A percentile compares a stretch with the other conserved stretches of the same genome.
Evolutionary conservation across 306 rosid species (phyloP).

Genomic region (Fragaria vesca): DNA sequence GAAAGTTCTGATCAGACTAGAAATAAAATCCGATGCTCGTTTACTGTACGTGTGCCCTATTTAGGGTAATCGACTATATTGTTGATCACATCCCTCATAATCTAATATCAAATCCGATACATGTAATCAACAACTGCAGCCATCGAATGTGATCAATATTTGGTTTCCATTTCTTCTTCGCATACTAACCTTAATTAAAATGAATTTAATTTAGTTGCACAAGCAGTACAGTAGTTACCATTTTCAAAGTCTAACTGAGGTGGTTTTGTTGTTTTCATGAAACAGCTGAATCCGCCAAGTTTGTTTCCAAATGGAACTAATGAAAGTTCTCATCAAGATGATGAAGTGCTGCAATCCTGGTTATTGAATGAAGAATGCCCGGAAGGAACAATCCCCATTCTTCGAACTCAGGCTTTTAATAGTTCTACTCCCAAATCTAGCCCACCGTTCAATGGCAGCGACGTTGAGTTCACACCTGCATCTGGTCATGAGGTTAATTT

Average conservation of each 20-base stretch:
- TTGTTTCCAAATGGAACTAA: neutral
- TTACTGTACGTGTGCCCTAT: too few species aligned
- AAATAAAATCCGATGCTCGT: neutral
- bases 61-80: too few species aligned
- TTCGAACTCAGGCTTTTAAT: neutral
- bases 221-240: neutral
- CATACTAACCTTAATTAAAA: neutral
- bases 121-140: too few species aligned
- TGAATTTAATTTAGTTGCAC: neutral
- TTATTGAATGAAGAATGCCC: constrained; percentile 25
- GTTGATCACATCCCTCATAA: too few species aligned
- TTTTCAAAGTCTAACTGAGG: neutral
- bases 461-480: neutral
- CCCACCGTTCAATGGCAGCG: neutral
- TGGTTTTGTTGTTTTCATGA: neutral
- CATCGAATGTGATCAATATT: neutral
- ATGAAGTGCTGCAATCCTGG: constrained; percentile 13
- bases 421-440: neutral
- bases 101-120: too few species aligned
- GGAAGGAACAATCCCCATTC: constrained; percentile 26
- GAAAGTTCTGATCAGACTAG: neutral
- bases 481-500: constrained; percentile 2
- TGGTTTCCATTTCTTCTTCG: neutral
- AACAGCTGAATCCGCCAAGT: constrained; percentile 16
- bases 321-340: neutral